Base-by-base conservation (phyloP, 768 basidiomycete species). In the Boletales sp. region DNA sequence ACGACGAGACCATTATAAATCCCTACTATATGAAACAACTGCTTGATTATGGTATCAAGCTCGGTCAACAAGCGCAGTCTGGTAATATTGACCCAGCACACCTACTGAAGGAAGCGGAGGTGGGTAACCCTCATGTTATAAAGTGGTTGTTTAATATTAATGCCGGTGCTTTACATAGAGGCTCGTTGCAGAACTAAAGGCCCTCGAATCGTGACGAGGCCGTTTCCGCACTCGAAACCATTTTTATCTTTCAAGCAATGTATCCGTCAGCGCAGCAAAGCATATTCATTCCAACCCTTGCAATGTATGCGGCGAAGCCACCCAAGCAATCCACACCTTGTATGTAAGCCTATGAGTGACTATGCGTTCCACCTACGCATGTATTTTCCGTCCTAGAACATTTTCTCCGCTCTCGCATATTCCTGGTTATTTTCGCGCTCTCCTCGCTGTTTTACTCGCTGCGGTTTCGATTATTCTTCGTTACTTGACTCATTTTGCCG, bases 11-110 rank as follows among this genome's bases (percentile, higher is more conserved):
- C 0, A 74, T 90, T 46, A 90, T 90, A 60, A 86, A 83, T 55
- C 84, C 86, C 3, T 80, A 85, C 63, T 90, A 86, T 67, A 90
- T 90, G 88, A 71, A 72, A 47, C 88, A 90, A 58, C 64, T 90
- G 41, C 70, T 90, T 11, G 65, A 79, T 51, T 88, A 90, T 61
- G 86, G 86, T 8, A 83, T 90, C 53, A 76, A 72, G 48, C 72
- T 86, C 3, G 84, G 85, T 13, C 70, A 63, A 47, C 59, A 62
- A 66, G 55, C 69, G 17, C 64, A 69, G 53, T 68, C 62, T 8
- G 67, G 69, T 15, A 67, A 72, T 34, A 71, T 79, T 55, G 72
- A 75, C 53, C 65, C 69, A 5, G 82, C 81, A 25, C 66, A 69
- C 13, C 64, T 86, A 32, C 49, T 73, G 54, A 72, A 69, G 53